Base-by-base conservation (phyloP, 768 basidiomycete genomes). In the Clathrus columnatus region DNA sequence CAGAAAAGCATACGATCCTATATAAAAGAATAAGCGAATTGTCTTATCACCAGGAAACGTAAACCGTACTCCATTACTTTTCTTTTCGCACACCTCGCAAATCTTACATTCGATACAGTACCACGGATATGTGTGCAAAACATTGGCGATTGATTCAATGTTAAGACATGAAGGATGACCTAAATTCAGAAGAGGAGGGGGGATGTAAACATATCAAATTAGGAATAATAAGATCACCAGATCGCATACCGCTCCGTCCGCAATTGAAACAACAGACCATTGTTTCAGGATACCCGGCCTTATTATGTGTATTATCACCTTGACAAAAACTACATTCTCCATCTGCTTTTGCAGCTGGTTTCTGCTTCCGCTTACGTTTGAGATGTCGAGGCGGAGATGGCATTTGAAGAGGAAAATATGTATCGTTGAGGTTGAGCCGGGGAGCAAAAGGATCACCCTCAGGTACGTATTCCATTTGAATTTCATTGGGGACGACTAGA, bases 151-250 rank as follows among this genome's bases (percentile, higher is more conserved):
- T 50, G 72, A 63, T 47, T 64, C 69, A 28, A 84, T 75, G 60
- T 84, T 70, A 73, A 95, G 76, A 66, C 94, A 98, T 46, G 81
- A 84, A n/a, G 86, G 85, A 68, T 98, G 94, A 26, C 86, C 91
- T 91, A 57, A 21, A 55, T n/a, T 50, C 41, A 51, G 7, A 50
- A n/a, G 14, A 41, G 24, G 26, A 36, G 16, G 48, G n/a, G 50
- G 20, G 20, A 21, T 43, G n/a, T 16, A 7, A 52, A 36, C 42
- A 6, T 30, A 60, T 5, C 16, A 27, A 26, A 48, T 41, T 23
- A 26, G 7, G 28, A 26, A 14, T 14, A 4, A 32, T 46, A 23
- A 7, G 5, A n/a, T 2, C 27, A 2, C 23, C 53, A 44, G 55
- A 27, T 51, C 47, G 72, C 78, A 52, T 64, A 87, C 94, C 90